Evolutionary conservation across 1,284 basidiomycete genomes (phyloP).

Genomic region (Ustilago esculenta): DNA sequence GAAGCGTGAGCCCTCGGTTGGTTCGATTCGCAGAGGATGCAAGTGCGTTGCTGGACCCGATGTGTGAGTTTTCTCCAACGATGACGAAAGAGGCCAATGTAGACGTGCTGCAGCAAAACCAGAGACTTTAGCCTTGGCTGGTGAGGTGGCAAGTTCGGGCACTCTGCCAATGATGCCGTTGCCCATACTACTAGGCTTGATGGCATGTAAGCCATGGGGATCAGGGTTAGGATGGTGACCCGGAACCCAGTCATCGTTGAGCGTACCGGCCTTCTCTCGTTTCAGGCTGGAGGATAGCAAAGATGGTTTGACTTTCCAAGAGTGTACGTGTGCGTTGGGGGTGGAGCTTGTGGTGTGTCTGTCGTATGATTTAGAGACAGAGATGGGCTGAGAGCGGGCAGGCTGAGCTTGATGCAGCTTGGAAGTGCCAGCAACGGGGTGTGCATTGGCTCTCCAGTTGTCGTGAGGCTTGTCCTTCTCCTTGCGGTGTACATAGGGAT

Average conservation of each 20-base stretch:
- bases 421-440: slow-evolving; percentile 17
- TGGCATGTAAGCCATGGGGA: slow-evolving; percentile 18
- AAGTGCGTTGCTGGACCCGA: slow-evolving; percentile 28
- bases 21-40: slow-evolving; percentile 35
- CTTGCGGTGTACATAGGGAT: slow-evolving; percentile 10
- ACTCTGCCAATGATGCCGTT: slow-evolving; percentile 40
- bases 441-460: slow-evolving; percentile 39
- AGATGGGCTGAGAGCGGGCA: slow-evolving; percentile 15
- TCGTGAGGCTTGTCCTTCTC: slow-evolving; percentile 22
- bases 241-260: slow-evolving; percentile 19
- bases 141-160: slow-evolving; percentile 39
- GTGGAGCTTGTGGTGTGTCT: not conserved
- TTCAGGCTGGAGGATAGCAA: slow-evolving; percentile 38
- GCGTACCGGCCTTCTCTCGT: slow-evolving; percentile 7
- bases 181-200: slow-evolving; percentile 44
- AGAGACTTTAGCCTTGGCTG: slow-evolving; percentile 12
- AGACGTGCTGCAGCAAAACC: slow-evolving; percentile 9
- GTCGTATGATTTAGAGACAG: slow-evolving; percentile 10
- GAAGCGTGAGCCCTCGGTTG: slow-evolving; percentile 25
- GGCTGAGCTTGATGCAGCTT: not conserved
- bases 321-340: not conserved
- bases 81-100: slow-evolving; percentile 41
- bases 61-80: slow-evolving; percentile 17
- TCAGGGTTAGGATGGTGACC: slow-evolving; percentile 34
- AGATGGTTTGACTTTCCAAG: slow-evolving; percentile 3